Evolutionary conservation across 306 rosid species (phyloP).

Genomic region (Abrus precatorius): DNA sequence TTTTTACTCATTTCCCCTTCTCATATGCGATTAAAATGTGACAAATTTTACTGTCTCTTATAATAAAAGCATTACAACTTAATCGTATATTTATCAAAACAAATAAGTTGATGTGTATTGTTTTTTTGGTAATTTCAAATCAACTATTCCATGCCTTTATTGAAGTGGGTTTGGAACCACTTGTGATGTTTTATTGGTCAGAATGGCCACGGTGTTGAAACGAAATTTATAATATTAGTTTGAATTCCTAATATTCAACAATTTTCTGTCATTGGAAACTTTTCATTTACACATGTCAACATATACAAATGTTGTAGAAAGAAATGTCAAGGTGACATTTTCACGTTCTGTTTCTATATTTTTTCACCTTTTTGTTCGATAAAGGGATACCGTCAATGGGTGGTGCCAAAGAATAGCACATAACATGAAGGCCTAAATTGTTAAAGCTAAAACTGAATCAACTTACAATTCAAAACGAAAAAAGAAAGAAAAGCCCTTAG

Average conservation of each 20-base stretch:
- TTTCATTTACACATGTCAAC: slow-evolving; percentile 37
- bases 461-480: background rate
- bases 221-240: background rate
- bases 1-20: too few relatives aligned
- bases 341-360: background rate
- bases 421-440: slow-evolving; percentile 11
- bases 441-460: slow-evolving; percentile 2
- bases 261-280: background rate
- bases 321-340: slow-evolving; percentile 39
- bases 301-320: slow-evolving; percentile 37
- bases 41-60: too few relatives aligned
- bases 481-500: slow-evolving; percentile 46
- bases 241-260: slow-evolving; percentile 14
- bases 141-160: background rate
- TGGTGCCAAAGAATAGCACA: slow-evolving; percentile 34
- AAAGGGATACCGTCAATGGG: background rate
- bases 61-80: too few relatives aligned
- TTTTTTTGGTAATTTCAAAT: background rate
- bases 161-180: background rate
- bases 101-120: background rate
- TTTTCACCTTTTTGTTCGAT: background rate
- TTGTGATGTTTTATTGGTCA: background rate
- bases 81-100: background rate
- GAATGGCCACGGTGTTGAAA: background rate
- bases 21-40: too few relatives aligned